phyloP scores from a whole-genome alignment of 2,329 filamentous ascomycete genomes.

The Metarhizium guizhouense region DNA sequence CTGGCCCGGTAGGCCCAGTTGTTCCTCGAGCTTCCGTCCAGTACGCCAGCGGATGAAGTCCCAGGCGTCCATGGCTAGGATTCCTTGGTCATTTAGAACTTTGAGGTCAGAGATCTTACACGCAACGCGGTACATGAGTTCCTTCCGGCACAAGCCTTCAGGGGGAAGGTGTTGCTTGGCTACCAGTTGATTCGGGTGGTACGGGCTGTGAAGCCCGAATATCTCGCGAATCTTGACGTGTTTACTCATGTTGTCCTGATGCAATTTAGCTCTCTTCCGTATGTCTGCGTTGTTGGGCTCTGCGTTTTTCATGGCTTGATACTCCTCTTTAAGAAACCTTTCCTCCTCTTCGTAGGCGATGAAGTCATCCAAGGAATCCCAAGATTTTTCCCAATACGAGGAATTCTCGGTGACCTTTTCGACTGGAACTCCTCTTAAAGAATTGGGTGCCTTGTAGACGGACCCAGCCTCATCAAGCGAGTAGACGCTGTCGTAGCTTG shows the following conservation, averaged over 20 bases:
- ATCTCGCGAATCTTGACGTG: constrained; percentile 24
- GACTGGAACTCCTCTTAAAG: constrained; percentile 18
- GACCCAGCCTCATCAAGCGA: constrained; percentile 12
- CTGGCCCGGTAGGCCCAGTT: constrained; percentile 5
- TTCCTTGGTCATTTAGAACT: constrained; percentile 12
- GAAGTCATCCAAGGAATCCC: constrained; percentile 21
- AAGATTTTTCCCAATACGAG: constrained; percentile 21
- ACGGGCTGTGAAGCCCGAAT: constrained; percentile 18
- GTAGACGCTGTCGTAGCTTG: constrained; percentile 11
- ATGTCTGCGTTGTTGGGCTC: constrained; percentile 8
- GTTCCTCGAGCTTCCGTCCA: constrained; percentile 9
- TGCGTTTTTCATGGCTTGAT: not conserved
- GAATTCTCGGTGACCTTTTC: constrained; percentile 18
- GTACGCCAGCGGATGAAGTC: constrained; percentile 30
- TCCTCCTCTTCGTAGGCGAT: constrained; percentile 17
- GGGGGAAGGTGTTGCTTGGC: constrained; percentile 21
- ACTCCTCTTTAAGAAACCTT: constrained; percentile 11
- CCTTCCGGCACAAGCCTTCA: constrained; percentile 23
- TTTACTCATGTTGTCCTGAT: constrained; percentile 23
- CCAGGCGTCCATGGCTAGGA: constrained; percentile 26
- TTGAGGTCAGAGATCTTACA: constrained; percentile 23
- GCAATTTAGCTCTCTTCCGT: constrained; percentile 12
- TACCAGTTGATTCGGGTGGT: constrained; percentile 30
- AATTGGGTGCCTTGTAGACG: constrained; percentile 15
- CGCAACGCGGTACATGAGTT: constrained; percentile 26